Percentiles rank a stretch among this genome's conserved stretches.
Conservation (phyloP, 2,329 filamentous ascomycete species). For the Neodidymelliopsis sp. region DNA sequence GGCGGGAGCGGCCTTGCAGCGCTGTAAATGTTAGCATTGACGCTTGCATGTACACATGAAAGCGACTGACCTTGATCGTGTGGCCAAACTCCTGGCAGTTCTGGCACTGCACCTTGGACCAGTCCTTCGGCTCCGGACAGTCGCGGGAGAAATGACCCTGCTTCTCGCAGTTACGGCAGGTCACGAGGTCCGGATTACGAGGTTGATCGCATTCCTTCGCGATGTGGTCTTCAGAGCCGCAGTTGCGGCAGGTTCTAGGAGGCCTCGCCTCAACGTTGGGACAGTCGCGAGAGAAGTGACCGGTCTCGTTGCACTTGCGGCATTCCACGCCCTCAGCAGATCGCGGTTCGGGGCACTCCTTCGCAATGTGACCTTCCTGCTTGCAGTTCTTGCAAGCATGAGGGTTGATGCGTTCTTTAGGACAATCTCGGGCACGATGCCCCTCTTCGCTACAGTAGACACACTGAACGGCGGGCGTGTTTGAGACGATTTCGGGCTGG, state of each 20-base stretch:
- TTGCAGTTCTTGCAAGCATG: slow-evolving; percentile 75
- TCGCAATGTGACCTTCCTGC: slow-evolving; percentile 50
- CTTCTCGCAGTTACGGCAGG: slow-evolving; percentile 69
- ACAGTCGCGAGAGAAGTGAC: slow-evolving; percentile 48
- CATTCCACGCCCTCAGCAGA: slow-evolving; percentile 68
- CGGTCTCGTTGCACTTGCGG: slow-evolving; percentile 66
- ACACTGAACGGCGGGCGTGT: slow-evolving; percentile 62
- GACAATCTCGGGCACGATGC: slow-evolving; percentile 73
- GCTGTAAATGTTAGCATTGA: slow-evolving; percentile 29
- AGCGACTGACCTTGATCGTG: slow-evolving; percentile 38
- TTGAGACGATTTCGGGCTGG: slow-evolving; percentile 56
- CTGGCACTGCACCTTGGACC: slow-evolving; percentile 56
- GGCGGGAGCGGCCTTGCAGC: slow-evolving; percentile 40
- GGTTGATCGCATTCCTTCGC: slow-evolving; percentile 49
- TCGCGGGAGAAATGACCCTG: slow-evolving; percentile 67
- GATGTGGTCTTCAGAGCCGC: slow-evolving; percentile 47
- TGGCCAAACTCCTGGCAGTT: slow-evolving; percentile 55
- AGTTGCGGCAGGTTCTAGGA: slow-evolving; percentile 46
- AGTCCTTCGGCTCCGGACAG: slow-evolving; percentile 65
- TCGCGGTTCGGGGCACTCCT: slow-evolving; percentile 53
- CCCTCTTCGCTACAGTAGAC: slow-evolving; percentile 70
- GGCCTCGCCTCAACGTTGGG: slow-evolving; percentile 39
- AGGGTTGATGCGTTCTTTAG: slow-evolving; percentile 62
- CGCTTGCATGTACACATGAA: background rate
- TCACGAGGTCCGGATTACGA: slow-evolving; percentile 48